A percentile compares a stretch with the other conserved stretches of the same genome.
Conservation (phyloP, 176 grass and related monocot genomes). For the Musa itinerans region DNA sequence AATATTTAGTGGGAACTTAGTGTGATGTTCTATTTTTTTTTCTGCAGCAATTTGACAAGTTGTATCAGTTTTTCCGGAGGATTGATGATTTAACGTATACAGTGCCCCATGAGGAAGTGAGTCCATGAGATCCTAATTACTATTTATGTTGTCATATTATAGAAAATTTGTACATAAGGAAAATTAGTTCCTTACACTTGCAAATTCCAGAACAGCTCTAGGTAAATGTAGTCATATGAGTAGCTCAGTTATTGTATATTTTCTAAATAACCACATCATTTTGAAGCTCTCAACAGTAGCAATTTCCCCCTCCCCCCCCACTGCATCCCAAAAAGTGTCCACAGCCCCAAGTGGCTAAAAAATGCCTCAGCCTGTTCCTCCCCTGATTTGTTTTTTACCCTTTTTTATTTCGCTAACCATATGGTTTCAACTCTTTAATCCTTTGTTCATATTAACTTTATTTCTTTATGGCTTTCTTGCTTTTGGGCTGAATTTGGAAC, state of each 20-base stretch:
- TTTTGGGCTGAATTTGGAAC: too few species aligned
- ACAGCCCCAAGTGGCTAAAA: background rate
- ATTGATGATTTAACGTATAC: constrained; percentile 83
- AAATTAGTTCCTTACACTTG: background rate
- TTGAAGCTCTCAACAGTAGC: background rate
- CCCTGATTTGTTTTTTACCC: background rate
- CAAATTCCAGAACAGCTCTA: background rate
- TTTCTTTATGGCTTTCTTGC: too few species aligned
- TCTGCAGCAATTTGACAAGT: constrained; percentile 87
- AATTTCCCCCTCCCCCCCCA: background rate
- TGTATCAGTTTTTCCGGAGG: constrained; percentile 79
- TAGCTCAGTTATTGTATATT: background rate
- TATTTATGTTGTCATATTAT: background rate
- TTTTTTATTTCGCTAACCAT: background rate
- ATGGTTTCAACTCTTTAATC: background rate
- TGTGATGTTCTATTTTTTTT: constrained; percentile 23
- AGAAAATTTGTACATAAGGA: background rate
- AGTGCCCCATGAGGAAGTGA: constrained; percentile 81
- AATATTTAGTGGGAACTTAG: constrained; percentile 18
- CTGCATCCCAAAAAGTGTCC: background rate
- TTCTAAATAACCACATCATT: background rate
- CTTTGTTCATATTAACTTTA: too few species aligned
- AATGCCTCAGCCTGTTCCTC: background rate
- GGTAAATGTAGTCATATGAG: background rate
- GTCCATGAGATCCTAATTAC: constrained; percentile 12